Conservation (phyloP, 2,329 filamentous ascomycete species). For the Phyllosticta paracitricarpa region DNA sequence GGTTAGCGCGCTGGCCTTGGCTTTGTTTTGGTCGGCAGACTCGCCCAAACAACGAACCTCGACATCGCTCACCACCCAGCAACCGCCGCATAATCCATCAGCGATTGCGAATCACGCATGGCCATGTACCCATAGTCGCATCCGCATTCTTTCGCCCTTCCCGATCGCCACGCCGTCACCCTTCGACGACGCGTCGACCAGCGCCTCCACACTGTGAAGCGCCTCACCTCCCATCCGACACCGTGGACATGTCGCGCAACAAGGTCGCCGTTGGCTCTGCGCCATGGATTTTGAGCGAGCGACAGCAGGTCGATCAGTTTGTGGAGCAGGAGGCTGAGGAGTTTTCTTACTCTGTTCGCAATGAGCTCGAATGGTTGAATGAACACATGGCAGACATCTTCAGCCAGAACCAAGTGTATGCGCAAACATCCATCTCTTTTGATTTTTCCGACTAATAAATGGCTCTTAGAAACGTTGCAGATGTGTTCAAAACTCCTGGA, state of each 20-base stretch:
- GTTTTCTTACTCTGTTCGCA: constrained; percentile 81
- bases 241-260: constrained; percentile 15
- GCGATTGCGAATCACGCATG: not conserved
- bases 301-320: constrained; percentile 65
- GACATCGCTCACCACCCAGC: not conserved
- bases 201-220: not conserved
- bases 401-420: constrained; percentile 74
- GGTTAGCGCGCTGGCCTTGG: not conserved
- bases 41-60: not conserved
- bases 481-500: constrained; percentile 91
- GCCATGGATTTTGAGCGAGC: constrained; percentile 78
- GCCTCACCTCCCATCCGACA: not conserved
- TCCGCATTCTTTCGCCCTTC: not conserved
- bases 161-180: not conserved
- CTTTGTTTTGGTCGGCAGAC: not conserved
- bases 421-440: constrained; percentile 17
- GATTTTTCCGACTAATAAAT: constrained; percentile 3
- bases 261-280: constrained; percentile 61
- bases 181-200: not conserved
- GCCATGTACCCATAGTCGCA: not conserved
- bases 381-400: constrained; percentile 97
- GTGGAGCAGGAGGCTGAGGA: constrained; percentile 79
- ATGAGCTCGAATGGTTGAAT: constrained; percentile 96
- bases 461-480: constrained; percentile 65
- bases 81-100: not conserved